phyloP scores from a whole-genome alignment of 2,329 filamentous ascomycete species.

The Albifimbria verrucaria region DNA sequence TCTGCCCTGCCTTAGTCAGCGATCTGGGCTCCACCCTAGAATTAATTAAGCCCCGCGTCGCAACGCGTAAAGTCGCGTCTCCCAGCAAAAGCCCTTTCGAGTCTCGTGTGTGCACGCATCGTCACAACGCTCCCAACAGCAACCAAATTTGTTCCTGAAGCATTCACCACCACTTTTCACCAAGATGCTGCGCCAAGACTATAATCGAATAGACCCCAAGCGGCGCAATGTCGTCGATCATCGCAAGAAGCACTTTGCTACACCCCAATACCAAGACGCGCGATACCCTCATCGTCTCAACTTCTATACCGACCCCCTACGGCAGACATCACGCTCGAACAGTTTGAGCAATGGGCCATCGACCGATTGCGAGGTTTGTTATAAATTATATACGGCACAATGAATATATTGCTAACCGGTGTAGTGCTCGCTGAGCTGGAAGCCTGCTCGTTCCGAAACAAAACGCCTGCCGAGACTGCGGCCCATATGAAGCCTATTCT shows the following conservation, averaged over 20 bases:
- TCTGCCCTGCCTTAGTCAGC: background rate
- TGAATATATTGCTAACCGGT: background rate
- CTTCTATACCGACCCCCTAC: slow-evolving; percentile 89
- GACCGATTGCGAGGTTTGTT: slow-evolving; percentile 73
- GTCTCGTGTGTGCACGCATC: too few relatives aligned
- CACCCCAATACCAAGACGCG: slow-evolving; percentile 70
- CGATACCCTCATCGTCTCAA: slow-evolving; percentile 85
- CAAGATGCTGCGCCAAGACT: slow-evolving; percentile 48
- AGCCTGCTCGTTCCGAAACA: slow-evolving; percentile 93
- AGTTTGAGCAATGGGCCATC: slow-evolving; percentile 99
- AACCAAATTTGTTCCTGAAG: too few relatives aligned
- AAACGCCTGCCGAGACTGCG: slow-evolving; percentile 74
- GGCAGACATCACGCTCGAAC: slow-evolving; percentile 89
- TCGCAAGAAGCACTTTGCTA: slow-evolving; percentile 83
- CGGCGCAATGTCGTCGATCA: slow-evolving; percentile 72
- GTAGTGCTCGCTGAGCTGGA: slow-evolving; percentile 84
- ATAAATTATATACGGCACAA: background rate
- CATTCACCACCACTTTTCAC: slow-evolving; percentile 10
- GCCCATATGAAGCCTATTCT: slow-evolving; percentile 82
- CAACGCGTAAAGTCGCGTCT: slow-evolving; percentile 33
- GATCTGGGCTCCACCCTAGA: background rate
- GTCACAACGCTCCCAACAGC: too few relatives aligned
- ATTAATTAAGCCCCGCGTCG: slow-evolving; percentile 22
- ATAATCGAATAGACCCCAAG: slow-evolving; percentile 62
- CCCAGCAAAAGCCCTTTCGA: too few relatives aligned